A percentile compares a stretch with the other conserved stretches of the same genome.
Conservation (phyloP, 225 moss, liverwort and hornwort species). For the Pseudisothecium myosuroides region DNA sequence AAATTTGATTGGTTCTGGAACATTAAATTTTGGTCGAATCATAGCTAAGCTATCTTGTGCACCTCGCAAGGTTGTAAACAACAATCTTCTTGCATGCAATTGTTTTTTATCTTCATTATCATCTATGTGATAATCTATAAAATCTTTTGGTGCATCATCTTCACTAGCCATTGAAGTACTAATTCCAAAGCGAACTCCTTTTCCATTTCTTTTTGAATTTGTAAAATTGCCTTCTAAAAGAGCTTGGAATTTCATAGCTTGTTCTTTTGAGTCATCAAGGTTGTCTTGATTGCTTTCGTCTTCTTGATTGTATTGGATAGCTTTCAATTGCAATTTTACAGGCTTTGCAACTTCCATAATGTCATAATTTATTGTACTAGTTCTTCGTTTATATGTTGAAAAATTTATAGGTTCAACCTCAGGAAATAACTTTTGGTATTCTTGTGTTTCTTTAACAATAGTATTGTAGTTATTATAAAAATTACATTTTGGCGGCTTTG, state of each 20-base stretch:
- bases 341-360: background rate
- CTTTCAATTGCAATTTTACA: background rate
- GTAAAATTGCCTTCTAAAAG: background rate
- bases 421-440: background rate
- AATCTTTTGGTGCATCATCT: background rate
- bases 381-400: background rate
- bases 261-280: background rate
- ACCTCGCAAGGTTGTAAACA: background rate
- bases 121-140: background rate
- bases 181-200: background rate
- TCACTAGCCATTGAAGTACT: background rate
- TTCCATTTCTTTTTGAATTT: background rate
- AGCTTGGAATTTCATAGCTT: background rate
- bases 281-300: background rate
- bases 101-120: conserved; percentile 2
- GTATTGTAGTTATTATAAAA: background rate
- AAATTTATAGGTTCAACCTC: background rate
- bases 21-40: background rate
- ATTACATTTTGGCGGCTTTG: background rate
- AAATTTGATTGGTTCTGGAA: background rate
- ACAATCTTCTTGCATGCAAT: background rate
- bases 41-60: background rate
- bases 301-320: background rate
- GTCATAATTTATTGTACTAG: conserved; percentile 9
- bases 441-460: background rate